Evolutionary conservation across 306 rosid genomes (phyloP).

Genomic region (Prunus mira): DNA sequence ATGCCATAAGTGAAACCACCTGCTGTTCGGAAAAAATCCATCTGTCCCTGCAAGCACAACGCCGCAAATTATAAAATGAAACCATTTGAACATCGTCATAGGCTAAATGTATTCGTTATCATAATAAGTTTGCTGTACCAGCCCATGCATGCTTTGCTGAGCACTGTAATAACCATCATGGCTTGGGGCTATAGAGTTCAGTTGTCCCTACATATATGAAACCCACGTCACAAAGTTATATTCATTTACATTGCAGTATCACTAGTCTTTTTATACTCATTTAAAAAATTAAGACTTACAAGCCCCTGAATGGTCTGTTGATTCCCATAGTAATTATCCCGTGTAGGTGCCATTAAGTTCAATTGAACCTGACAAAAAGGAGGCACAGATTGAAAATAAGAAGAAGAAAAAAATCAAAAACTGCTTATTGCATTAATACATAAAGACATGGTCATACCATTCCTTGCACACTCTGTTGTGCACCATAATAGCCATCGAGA

Average conservation of each 20-base stretch:
- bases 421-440: constrained; percentile 4
- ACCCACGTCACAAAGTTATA: constrained; percentile 18
- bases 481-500: constrained; percentile 79
- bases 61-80: constrained; percentile 20
- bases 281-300: constrained; percentile 46
- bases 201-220: constrained; percentile 66
- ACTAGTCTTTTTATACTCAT: constrained; percentile 1
- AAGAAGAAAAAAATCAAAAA: background rate
- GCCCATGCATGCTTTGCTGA: constrained; percentile 82
- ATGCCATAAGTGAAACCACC: constrained; percentile 70
- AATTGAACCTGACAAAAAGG: constrained; percentile 50
- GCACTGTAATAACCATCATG: constrained; percentile 83
- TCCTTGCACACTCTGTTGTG: constrained; percentile 83
- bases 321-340: constrained; percentile 85
- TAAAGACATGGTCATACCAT: constrained; percentile 60
- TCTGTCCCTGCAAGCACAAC: constrained; percentile 75
- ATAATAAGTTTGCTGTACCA: constrained; percentile 56
- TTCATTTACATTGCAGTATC: background rate
- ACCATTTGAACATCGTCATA: constrained; percentile 17
- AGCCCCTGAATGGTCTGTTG: constrained; percentile 89
- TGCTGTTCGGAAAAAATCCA: constrained; percentile 79
- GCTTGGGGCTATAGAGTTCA: constrained; percentile 80
- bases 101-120: constrained; percentile 18
- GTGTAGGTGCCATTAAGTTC: constrained; percentile 94
- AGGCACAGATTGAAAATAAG: background rate